Evolutionary conservation across 2,329 filamentous ascomycete species (phyloP).

Genomic region (Eutypella sp.): DNA sequence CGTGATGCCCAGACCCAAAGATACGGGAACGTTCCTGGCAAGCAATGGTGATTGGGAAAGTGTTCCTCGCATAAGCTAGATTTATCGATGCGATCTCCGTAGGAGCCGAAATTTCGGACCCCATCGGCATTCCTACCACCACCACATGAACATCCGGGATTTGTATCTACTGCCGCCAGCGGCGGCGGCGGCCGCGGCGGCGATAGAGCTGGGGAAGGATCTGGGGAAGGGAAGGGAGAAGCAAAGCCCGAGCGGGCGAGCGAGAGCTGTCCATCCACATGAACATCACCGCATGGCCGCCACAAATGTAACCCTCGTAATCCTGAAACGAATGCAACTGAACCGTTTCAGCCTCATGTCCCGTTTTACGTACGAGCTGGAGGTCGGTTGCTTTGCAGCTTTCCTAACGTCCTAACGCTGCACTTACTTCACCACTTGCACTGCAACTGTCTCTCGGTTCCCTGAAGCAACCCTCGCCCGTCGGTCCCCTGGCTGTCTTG

Average conservation of each 20-base stretch:
- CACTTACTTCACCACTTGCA: not conserved
- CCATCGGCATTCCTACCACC: too few relatives aligned
- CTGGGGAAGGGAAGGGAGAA: not conserved
- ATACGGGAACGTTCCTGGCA: too few relatives aligned
- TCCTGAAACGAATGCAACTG: not conserved
- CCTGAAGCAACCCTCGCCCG: not conserved
- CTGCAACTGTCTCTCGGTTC: too few relatives aligned
- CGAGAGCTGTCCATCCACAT: too few relatives aligned
- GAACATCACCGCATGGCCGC: not conserved
- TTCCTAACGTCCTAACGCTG: too few relatives aligned
- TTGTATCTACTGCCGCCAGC: too few relatives aligned
- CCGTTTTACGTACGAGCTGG: too few relatives aligned
- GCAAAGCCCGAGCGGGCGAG: not conserved
- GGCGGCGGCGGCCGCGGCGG: too few relatives aligned
- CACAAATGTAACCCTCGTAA: not conserved
- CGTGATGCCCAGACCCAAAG: too few relatives aligned
- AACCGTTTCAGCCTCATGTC: not conserved
- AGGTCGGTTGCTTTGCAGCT: not conserved
- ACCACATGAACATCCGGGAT: too few relatives aligned
- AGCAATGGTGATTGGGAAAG: too few relatives aligned
- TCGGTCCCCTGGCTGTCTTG: not conserved
- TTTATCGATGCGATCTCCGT: not conserved
- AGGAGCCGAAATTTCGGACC: not conserved
- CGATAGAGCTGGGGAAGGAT: too few relatives aligned
- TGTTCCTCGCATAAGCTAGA: not conserved